Base-by-base conservation (phyloP, 768 basidiomycete species). In the Leccinum disarticulatum region DNA sequence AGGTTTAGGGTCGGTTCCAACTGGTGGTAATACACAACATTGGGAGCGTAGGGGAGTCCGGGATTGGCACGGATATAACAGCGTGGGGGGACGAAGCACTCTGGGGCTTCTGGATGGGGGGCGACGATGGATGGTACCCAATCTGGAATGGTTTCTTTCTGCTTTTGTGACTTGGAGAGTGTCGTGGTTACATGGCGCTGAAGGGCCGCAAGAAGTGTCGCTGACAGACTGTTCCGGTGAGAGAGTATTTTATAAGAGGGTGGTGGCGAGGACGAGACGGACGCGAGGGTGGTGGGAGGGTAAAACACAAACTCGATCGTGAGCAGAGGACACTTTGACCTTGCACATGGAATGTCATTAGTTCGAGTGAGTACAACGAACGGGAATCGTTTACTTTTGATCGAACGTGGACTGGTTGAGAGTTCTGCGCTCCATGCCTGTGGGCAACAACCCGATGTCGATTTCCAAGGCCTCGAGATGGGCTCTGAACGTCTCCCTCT, bases 331-430 rank as follows among this genome's bases (percentile, higher is more conserved):
- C 81, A 83, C 69, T 83, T 82, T n/a, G 79, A 85, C 74, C 93
- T 95, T 71, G 49, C 31, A 49, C 13, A 57, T 49, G 43, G 60
- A 36, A 58, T 6, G 43, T 56, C 28, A 46, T 76, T 43, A 69
- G 62, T 33, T 22, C 33, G 51, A 17, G 30, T 9, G 33, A 43
- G 62, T 62, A 28, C 51, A 56, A 19, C 49, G 54, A 72, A 54
- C 55, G 57, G 52, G 47, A 46, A 33, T 77, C 84, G 64, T 60
- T 25, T 73, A 96, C 94, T 83, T 92, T 71, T 78, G 76, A 76
- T 95, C 88, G 85, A 90, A 95, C 25, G 78, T 81, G 7, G 93
- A 94, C 70, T 93, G 90, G 70, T 95, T 97, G 57, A 80, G 64
- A 64, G 80, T 87, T 59, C 87, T 78, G 61, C 85, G 79, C 63